A percentile compares a stretch with the other conserved stretches of the same genome.
Evolutionary conservation across 768 basidiomycete genomes (phyloP).

Genomic region (Cyclocybe aegerita): DNA sequence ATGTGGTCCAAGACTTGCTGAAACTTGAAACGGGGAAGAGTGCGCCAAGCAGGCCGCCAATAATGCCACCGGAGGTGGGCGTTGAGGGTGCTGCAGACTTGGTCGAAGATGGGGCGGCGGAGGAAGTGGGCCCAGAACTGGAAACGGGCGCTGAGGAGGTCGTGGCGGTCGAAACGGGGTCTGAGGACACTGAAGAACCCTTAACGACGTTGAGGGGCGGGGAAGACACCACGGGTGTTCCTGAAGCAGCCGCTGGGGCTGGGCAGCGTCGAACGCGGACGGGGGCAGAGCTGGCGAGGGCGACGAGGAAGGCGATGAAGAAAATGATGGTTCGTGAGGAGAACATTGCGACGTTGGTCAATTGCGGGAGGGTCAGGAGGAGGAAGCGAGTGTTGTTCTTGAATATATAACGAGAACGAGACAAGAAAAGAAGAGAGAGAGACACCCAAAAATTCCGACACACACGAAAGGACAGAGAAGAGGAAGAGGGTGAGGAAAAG

Average conservation of each 20-base stretch:
- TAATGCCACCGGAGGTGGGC: constrained; percentile 8
- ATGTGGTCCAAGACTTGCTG: constrained; percentile 47
- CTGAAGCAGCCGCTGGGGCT: background rate
- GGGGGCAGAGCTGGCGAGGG: constrained; percentile 15
- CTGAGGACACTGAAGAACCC: background rate
- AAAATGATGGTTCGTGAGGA: constrained; percentile 22
- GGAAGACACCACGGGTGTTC: background rate
- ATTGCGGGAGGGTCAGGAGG: constrained; percentile 10
- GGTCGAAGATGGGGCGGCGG: background rate
- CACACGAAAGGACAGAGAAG: background rate
- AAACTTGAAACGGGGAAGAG: constrained; percentile 42
- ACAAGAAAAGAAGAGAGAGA: constrained; percentile 2
- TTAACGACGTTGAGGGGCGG: constrained; percentile 4
- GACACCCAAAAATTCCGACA: constrained; percentile 1
- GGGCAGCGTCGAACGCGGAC: constrained; percentile 15
- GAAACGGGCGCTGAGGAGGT: constrained; percentile 5
- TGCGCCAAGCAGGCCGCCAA: constrained; percentile 19
- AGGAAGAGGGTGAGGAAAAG: constrained; percentile 4
- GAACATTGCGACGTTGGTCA: constrained; percentile 20
- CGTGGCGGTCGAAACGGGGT: background rate
- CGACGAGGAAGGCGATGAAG: constrained; percentile 21
- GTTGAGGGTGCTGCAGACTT: constrained; percentile 5
- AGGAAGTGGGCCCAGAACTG: constrained; percentile 12
- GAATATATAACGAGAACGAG: constrained; percentile 7
- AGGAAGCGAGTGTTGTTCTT: constrained; percentile 4